phyloP scores from a whole-genome alignment of 495 filamentous ascomycete species.

The Hyphodiscus hymeniophilus region DNA sequence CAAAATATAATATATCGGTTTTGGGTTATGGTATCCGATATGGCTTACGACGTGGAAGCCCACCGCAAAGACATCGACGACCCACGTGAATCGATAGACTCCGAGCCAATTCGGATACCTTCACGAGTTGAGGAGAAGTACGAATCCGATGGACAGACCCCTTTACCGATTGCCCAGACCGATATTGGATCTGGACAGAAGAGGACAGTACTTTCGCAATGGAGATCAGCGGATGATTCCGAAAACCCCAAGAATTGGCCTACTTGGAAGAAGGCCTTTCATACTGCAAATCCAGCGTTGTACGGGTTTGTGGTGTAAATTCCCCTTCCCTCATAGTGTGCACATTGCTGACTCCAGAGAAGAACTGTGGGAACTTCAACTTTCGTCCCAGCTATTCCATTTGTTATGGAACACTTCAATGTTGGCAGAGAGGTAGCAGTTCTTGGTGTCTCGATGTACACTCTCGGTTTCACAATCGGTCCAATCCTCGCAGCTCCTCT shows the following conservation, averaged over 20 bases:
- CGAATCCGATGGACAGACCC: neutral
- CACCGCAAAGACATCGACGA: no score
- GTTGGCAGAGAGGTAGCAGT: constrained; percentile 9
- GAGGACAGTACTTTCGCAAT: neutral
- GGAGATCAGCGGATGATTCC: constrained; percentile 23
- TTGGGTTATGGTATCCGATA: no score
- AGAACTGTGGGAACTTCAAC: constrained; percentile 14
- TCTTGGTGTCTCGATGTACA: constrained; percentile 51
- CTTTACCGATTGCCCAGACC: neutral
- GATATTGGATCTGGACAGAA: neutral
- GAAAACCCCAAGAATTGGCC: constrained; percentile 37
- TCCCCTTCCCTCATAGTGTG: neutral
- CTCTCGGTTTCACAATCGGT: constrained; percentile 61
- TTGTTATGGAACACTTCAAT: constrained; percentile 11
- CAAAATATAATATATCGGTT: no score
- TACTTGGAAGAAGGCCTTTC: constrained; percentile 24
- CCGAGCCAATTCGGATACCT: no score
- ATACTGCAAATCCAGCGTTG: constrained; percentile 28
- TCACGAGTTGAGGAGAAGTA: no score
- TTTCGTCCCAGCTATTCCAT: constrained; percentile 15
- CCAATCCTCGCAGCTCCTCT: constrained; percentile 54
- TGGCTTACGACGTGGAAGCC: no score
- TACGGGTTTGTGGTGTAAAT: constrained; percentile 30
- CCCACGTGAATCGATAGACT: no score
- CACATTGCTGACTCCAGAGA: neutral